These are phyloP conservation scores for Arabidopsis arenosa DNA, from an alignment of 345 rosid genomes.

Conservation along the genomic window DNA sequence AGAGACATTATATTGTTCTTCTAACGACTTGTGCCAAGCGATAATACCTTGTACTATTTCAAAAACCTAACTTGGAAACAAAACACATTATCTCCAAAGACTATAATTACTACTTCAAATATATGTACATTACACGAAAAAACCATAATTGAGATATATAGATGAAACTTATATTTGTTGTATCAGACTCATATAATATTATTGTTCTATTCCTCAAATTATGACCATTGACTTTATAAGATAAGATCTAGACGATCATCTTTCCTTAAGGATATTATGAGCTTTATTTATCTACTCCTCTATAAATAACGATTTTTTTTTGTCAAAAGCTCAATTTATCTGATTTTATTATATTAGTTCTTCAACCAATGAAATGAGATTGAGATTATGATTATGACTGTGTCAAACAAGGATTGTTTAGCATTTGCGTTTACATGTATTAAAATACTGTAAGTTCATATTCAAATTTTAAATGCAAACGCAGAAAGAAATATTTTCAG, in stretches of 20 bases:
- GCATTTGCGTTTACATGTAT: slow-evolving; percentile 3
- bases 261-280: background rate
- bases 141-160: background rate
- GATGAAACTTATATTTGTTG: background rate
- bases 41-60: background rate
- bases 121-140: background rate
- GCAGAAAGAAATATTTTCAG: background rate
- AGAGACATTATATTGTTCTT: background rate
- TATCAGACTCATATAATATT: background rate
- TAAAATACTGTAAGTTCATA: background rate
- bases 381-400: slow-evolving; percentile 14
- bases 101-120: background rate
- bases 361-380: slow-evolving; percentile 2
- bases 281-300: slow-evolving; percentile 6
- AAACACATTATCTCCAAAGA: slow-evolving; percentile 1
- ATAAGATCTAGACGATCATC: background rate
- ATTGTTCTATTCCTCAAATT: background rate
- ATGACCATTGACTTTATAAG: slow-evolving; percentile 1
- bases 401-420: slow-evolving; percentile 18
- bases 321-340: slow-evolving; percentile 6
- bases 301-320: slow-evolving; percentile 2
- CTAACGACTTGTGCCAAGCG: background rate
- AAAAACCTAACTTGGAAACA: slow-evolving; percentile 4
- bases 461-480: slow-evolving; percentile 8
- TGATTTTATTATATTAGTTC: slow-evolving; percentile 1